phyloP scores from a whole-genome alignment of 2,329 filamentous ascomycete genomes.

The Rutstroemia sp. region DNA sequence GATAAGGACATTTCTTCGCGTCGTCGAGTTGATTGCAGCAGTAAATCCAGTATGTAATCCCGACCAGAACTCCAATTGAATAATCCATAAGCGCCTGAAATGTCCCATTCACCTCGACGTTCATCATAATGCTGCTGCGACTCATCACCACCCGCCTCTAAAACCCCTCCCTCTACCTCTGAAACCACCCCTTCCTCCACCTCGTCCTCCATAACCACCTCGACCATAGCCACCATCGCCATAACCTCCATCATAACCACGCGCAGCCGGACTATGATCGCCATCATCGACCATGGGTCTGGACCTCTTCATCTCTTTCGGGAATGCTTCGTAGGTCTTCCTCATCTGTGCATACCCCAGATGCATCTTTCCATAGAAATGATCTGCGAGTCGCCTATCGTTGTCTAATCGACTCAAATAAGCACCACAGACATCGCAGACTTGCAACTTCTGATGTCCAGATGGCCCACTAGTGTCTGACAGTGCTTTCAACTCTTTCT shows the following conservation, averaged over 20 bases:
- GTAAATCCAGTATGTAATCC: background rate
- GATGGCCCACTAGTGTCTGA: constrained; percentile 88
- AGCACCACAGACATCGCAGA: constrained; percentile 96
- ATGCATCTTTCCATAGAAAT: constrained; percentile 99
- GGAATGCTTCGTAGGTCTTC: constrained; percentile 81
- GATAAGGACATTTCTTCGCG: no score
- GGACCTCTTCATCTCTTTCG: constrained; percentile 72
- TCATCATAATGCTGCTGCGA: background rate
- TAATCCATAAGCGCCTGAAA: background rate
- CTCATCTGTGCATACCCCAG: constrained; percentile 97
- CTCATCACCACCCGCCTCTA: constrained; percentile 22
- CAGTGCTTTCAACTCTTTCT: constrained; percentile 82
- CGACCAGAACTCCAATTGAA: constrained; percentile 3
- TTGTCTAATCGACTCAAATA: constrained; percentile 92
- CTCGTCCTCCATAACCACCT: constrained; percentile 32
- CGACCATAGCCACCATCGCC: constrained; percentile 34
- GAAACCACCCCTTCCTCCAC: constrained; percentile 22
- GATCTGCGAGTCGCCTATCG: constrained; percentile 85
- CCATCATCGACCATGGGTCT: constrained; percentile 49
- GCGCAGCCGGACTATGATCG: constrained; percentile 43
- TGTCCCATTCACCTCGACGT: no score
- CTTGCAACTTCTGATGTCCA: constrained; percentile 95
- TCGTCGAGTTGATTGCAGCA: background rate
- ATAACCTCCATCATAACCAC: constrained; percentile 46
- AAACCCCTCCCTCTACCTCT: constrained; percentile 21